These are phyloP conservation scores for Trichoderma polysporum DNA, from an alignment of 2,329 filamentous ascomycete species.

Conservation along the genomic window DNA sequence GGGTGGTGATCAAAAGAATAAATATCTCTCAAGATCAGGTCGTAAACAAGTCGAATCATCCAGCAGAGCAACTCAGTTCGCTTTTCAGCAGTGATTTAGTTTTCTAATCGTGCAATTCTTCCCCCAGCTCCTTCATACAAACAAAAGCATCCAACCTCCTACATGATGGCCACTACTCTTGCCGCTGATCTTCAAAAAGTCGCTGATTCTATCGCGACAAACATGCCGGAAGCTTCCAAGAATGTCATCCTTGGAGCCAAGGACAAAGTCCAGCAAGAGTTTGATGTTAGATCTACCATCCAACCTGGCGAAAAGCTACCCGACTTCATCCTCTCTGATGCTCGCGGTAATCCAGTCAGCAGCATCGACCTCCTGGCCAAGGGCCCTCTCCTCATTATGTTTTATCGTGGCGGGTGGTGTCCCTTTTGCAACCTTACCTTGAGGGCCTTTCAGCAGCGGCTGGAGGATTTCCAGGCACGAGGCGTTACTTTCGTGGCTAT, in stretches of 20 bases:
- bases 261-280: conserved; percentile 10
- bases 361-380: conserved; percentile 33
- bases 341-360: conserved; percentile 34
- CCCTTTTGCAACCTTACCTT: conserved; percentile 46
- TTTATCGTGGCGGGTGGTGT: conserved; percentile 49
- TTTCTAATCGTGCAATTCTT: not conserved
- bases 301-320: conserved; percentile 37
- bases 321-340: conserved; percentile 36
- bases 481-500: conserved; percentile 44
- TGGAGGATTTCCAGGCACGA: conserved; percentile 36
- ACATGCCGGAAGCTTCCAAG: not conserved
- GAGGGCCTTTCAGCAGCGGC: conserved; percentile 35
- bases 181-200: not conserved
- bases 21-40: not conserved
- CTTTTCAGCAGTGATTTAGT: too few species aligned
- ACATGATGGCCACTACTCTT: not conserved
- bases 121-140: not conserved
- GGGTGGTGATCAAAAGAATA: not conserved
- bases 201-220: not conserved
- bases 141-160: not conserved
- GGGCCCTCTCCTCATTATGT: conserved; percentile 42
- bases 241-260: not conserved
- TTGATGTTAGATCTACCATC: conserved; percentile 31
- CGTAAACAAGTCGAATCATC: not conserved
- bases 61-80: not conserved